A percentile compares a stretch with the other conserved stretches of the same genome.
Conservation (phyloP, 441 rosid species). For the Populus hybrid region DNA sequence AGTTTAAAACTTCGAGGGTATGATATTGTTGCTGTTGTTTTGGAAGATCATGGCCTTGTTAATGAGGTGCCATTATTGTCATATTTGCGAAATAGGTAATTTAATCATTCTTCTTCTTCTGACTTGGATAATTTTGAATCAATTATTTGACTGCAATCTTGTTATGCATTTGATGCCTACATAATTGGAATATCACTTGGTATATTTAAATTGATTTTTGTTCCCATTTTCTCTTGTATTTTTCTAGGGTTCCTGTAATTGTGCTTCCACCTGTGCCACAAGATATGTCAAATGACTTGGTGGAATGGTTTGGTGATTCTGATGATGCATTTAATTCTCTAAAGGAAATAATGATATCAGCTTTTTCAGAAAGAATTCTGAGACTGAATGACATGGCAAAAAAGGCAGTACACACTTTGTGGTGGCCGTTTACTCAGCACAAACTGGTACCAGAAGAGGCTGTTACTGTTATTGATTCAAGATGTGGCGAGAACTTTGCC, state of each 20-base stretch:
- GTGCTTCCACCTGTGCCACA: conserved; percentile 75
- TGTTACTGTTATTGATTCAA: conserved; percentile 86
- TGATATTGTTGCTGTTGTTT: conserved; percentile 70
- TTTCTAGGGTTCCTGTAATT: conserved; percentile 76
- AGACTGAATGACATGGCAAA: conserved; percentile 64
- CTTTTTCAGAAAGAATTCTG: conserved; percentile 56
- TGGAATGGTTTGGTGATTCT: conserved; percentile 75
- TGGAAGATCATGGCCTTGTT: conserved; percentile 81
- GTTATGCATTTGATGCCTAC: background rate
- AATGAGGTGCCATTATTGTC: conserved; percentile 71
- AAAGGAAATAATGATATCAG: conserved; percentile 53
- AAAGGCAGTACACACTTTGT: conserved; percentile 68
- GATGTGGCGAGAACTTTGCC: conserved; percentile 86
- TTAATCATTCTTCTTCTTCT: conserved; percentile 4
- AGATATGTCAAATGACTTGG: conserved; percentile 76
- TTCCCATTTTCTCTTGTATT: conserved; percentile 9
- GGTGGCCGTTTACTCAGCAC: conserved; percentile 99
- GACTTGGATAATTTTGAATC: conserved; percentile 10
- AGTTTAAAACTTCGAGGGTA: conserved; percentile 75
- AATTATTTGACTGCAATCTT: background rate
- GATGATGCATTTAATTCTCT: conserved; percentile 48
- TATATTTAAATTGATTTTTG: background rate
- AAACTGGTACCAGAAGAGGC: conserved; percentile 56
- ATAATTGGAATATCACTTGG: background rate
- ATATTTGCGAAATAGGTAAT: conserved; percentile 73